Percentiles rank a stretch among this genome's conserved stretches.
phyloP scores from a whole-genome alignment of 139 green algal genomes.

The Haematococcus sp. region DNA sequence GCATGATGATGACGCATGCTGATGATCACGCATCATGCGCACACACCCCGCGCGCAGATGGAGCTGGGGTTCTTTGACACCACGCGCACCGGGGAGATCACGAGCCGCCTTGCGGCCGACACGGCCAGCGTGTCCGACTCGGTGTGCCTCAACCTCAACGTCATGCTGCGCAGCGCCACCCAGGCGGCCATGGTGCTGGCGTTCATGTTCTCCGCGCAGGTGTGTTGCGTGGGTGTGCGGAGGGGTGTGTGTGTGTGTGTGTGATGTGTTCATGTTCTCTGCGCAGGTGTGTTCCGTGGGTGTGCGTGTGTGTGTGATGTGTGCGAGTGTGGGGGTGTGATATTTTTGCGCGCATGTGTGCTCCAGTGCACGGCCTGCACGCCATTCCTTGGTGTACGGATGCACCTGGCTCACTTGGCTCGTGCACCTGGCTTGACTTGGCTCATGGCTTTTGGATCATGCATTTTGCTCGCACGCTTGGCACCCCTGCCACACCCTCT shows the following conservation, averaged over 20 bases:
- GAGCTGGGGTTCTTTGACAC: slow-evolving; percentile 83
- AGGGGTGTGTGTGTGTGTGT: not conserved
- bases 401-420: too few species aligned
- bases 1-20: too few species aligned
- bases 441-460: too few species aligned
- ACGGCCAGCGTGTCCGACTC: slow-evolving; percentile 73
- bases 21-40: too few species aligned
- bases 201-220: slow-evolving; percentile 78
- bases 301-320: not conserved
- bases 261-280: slow-evolving; percentile 75
- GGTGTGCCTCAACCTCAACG: slow-evolving; percentile 76
- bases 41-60: slow-evolving; percentile 33
- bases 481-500: too few species aligned
- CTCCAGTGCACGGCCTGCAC: too few species aligned
- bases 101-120: slow-evolving; percentile 67
- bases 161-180: slow-evolving; percentile 57
- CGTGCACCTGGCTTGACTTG: too few species aligned
- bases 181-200: slow-evolving; percentile 69
- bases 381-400: too few species aligned
- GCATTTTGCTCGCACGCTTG: too few species aligned
- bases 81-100: slow-evolving; percentile 64
- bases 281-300: slow-evolving; percentile 18
- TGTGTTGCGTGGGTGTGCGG: not conserved
- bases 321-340: too few species aligned
- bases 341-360: too few species aligned